Evolutionary conservation across 2,329 filamentous ascomycete species (phyloP).

Genomic region (Aspergillus versicolor): DNA sequence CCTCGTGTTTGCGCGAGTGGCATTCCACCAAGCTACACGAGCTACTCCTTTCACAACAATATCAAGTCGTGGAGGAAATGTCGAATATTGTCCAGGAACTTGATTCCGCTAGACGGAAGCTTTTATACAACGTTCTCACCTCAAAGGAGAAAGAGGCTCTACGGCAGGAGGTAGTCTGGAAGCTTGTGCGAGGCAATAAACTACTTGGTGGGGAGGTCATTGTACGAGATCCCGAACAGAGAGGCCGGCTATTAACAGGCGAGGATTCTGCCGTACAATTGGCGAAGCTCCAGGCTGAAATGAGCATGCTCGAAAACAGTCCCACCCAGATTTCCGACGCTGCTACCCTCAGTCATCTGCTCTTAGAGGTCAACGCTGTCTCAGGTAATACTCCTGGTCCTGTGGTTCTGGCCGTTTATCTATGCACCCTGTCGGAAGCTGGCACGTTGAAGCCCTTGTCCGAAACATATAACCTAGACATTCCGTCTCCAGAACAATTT

Average conservation of each 20-base stretch:
- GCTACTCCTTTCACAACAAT: conserved; percentile 78
- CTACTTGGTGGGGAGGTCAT: conserved; percentile 91
- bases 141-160: conserved; percentile 75
- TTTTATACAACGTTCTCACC: conserved; percentile 92
- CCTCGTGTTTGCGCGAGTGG: conserved; percentile 95
- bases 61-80: conserved; percentile 76
- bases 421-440: conserved; percentile 70
- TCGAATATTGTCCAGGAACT: conserved; percentile 77
- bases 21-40: conserved; percentile 96
- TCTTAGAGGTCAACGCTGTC: conserved; percentile 82
- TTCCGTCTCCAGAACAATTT: conserved; percentile 72
- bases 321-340: conserved; percentile 68
- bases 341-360: conserved; percentile 72
- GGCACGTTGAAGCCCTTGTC: conserved; percentile 68
- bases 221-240: conserved; percentile 80
- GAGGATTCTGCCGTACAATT: conserved; percentile 92
- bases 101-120: conserved; percentile 80
- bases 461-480: conserved; percentile 77
- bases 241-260: conserved; percentile 82
- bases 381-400: conserved; percentile 73
- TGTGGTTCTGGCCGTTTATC: conserved; percentile 72
- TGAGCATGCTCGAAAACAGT: conserved; percentile 88
- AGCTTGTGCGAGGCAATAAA: conserved; percentile 91
- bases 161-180: conserved; percentile 91
- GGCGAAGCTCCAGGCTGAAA: conserved; percentile 87